Evolutionary conservation across 345 rosid species (phyloP).

Genomic region (Corchorus olitorius): DNA sequence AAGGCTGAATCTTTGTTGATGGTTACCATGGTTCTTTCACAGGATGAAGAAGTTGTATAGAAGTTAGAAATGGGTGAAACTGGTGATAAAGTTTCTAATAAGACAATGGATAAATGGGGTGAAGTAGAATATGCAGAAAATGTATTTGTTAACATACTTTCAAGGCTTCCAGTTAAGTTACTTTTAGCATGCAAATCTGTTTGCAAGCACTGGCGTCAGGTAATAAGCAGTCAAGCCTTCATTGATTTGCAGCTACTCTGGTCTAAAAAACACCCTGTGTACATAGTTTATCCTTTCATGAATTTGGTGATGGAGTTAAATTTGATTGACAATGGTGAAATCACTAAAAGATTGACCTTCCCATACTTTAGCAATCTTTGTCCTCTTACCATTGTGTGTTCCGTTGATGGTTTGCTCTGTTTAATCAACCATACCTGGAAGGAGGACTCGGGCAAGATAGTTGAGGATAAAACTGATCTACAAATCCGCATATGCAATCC

Average conservation of each 20-base stretch:
- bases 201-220: conserved; percentile 9
- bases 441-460: not conserved
- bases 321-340: not conserved
- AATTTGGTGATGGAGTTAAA: conserved; percentile 5
- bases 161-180: conserved; percentile 27
- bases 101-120: conserved; percentile 14
- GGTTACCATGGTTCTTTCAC: not conserved
- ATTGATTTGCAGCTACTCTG: conserved; percentile 13
- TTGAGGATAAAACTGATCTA: conserved; percentile 22
- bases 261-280: conserved; percentile 22
- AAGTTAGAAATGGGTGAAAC: conserved; percentile 30
- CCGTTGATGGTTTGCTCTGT: conserved; percentile 20
- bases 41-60: not conserved
- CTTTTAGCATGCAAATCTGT: conserved; percentile 10
- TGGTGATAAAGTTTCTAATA: not conserved
- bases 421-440: conserved; percentile 11
- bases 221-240: conserved; percentile 18
- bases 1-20: not conserved
- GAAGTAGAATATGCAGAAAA: conserved; percentile 13
- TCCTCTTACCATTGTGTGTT: not conserved
- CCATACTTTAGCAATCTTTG: conserved; percentile 10
- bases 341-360: not conserved
- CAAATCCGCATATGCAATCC: conserved; percentile 41
- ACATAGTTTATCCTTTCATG: conserved; percentile 22
- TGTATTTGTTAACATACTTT: conserved; percentile 27